Evolutionary conservation across 345 rosid genomes (phyloP).

Genomic region (Ceriops tagal): DNA sequence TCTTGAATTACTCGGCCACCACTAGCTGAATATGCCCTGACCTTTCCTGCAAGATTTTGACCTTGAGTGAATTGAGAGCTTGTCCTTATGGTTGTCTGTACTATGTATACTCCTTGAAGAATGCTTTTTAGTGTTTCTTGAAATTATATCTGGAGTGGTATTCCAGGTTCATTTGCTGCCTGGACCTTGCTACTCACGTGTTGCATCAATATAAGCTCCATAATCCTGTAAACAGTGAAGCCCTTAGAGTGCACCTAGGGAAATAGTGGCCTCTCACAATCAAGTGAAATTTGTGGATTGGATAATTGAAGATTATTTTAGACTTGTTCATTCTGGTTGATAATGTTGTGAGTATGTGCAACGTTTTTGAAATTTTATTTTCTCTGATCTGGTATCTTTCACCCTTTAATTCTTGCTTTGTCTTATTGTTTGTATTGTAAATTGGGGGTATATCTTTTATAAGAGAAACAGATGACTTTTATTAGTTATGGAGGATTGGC

Average conservation of each 20-base stretch:
- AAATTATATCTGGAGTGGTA: neutral
- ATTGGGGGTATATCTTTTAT: too few species aligned
- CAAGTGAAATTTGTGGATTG: too few species aligned
- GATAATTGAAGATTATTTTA: too few species aligned
- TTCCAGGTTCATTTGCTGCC: neutral
- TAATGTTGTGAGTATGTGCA: too few species aligned
- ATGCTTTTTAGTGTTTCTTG: neutral
- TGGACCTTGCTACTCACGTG: neutral
- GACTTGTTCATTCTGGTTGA: too few species aligned
- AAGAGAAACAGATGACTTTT: too few species aligned
- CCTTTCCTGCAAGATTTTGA: neutral
- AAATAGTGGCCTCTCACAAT: neutral
- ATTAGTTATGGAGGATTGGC: too few species aligned
- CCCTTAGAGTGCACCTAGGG: neutral
- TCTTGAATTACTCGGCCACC: constrained; percentile 4
- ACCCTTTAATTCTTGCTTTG: neutral
- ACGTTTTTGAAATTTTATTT: neutral
- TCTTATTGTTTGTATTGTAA: neutral
- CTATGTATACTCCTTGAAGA: too few species aligned
- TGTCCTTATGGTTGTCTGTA: neutral
- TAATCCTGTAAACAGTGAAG: neutral
- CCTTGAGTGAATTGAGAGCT: constrained; percentile 3
- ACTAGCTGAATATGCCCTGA: neutral
- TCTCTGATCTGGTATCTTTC: neutral
- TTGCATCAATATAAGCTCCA: neutral